Evolutionary conservation across 2,329 filamentous ascomycete genomes (phyloP).

Genomic region (Calonectria fujianensis): DNA sequence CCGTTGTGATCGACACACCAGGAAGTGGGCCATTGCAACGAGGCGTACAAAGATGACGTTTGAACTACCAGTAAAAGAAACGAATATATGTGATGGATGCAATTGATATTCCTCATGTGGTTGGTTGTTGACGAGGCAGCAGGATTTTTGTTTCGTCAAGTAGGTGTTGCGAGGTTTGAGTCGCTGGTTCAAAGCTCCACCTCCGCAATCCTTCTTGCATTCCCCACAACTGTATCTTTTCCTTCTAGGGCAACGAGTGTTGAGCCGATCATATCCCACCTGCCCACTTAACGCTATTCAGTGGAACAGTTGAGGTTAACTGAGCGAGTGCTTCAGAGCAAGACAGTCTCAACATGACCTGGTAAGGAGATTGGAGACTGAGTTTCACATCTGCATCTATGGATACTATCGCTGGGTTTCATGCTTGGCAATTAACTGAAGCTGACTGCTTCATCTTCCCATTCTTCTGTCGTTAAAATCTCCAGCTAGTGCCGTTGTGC

Average conservation of each 20-base stretch:
- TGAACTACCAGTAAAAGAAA: not conserved
- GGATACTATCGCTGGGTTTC: not conserved
- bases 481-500: not conserved
- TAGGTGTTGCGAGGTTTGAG: not conserved
- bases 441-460: too few relatives aligned
- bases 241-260: constrained; percentile 7
- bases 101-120: constrained; percentile 1
- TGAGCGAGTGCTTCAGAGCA: not conserved
- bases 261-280: not conserved
- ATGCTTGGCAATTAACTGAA: not conserved
- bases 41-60: constrained; percentile 24
- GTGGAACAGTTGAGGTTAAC: constrained; percentile 4
- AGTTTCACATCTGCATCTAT: not conserved
- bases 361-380: not conserved
- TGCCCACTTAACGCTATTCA: constrained; percentile 18
- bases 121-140: constrained; percentile 6
- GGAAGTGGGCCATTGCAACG: constrained; percentile 14
- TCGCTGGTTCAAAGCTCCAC: not conserved
- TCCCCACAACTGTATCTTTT: constrained; percentile 20
- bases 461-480: not conserved
- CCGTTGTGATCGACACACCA: constrained; percentile 29
- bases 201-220: constrained; percentile 19
- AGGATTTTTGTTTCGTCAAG: constrained; percentile 1
- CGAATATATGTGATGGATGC: not conserved
- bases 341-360: not conserved